A percentile compares a stretch with the other conserved stretches of the same genome.
Evolutionary conservation across 2,329 filamentous ascomycete species (phyloP).

Genomic region (Hypocreales sp.): DNA sequence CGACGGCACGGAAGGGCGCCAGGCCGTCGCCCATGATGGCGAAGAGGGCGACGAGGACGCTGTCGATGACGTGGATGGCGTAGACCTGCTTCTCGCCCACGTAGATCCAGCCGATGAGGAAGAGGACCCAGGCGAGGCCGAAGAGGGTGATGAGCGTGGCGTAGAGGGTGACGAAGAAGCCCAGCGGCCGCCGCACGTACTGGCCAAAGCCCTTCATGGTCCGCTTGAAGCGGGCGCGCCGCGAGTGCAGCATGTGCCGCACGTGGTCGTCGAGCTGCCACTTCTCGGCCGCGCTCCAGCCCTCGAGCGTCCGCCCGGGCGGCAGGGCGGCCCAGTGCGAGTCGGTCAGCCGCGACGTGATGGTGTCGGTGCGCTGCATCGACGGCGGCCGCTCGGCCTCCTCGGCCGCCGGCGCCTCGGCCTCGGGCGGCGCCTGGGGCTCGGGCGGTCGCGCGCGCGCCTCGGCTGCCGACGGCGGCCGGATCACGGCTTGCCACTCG

Average conservation of each 20-base stretch:
- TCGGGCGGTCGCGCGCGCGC: conserved; percentile 4
- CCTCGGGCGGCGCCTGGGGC: neutral
- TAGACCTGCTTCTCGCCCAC: conserved; percentile 59
- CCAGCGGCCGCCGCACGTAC: conserved; percentile 62
- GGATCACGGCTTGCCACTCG: conserved; percentile 3
- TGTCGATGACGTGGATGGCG: conserved; percentile 54
- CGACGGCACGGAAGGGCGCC: conserved; percentile 59
- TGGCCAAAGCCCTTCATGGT: conserved; percentile 66
- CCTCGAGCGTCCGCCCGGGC: conserved; percentile 53
- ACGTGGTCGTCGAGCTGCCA: conserved; percentile 72
- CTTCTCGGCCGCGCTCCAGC: conserved; percentile 63
- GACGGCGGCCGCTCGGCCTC: conserved; percentile 6
- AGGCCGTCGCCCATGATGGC: conserved; percentile 56
- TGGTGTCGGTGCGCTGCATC: conserved; percentile 33
- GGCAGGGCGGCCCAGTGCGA: conserved; percentile 68
- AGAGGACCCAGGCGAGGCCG: conserved; percentile 79
- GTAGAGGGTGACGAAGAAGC: conserved; percentile 73
- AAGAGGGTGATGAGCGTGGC: conserved; percentile 72
- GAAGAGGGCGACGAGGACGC: conserved; percentile 55
- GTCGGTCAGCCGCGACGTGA: conserved; percentile 52
- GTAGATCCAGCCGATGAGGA: conserved; percentile 81
- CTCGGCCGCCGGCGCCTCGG: neutral
- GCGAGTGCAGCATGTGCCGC: conserved; percentile 74
- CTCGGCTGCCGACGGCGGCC: conserved; percentile 7
- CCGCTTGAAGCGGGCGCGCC: conserved; percentile 64